Evolutionary conservation across 148 eudicot genomes (phyloP).

Genomic region (Hydrangea macrophylla): DNA sequence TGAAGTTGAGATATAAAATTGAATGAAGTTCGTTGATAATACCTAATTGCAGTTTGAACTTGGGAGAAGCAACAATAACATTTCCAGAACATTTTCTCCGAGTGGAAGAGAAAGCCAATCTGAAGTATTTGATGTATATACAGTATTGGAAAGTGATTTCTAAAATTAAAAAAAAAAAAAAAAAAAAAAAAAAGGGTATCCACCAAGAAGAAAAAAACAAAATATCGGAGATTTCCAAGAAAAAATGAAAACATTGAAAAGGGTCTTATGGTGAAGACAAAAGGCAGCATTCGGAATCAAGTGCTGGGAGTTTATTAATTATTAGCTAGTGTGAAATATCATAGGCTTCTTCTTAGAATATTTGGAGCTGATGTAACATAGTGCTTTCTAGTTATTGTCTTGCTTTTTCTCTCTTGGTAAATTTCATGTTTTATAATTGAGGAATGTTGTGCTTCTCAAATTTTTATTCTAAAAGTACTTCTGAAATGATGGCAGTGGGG

Average conservation of each 20-base stretch:
- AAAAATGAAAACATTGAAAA: not conserved
- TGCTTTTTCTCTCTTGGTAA: not conserved
- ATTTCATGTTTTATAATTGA: too few relatives aligned
- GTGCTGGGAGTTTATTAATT: not conserved
- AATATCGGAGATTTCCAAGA: conserved; percentile 9
- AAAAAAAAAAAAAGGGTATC: not conserved
- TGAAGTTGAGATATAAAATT: not conserved
- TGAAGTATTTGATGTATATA: not conserved
- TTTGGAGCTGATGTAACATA: conserved; percentile 2
- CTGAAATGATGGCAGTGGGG: too few relatives aligned
- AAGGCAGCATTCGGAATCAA: not conserved
- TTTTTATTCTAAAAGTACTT: too few relatives aligned
- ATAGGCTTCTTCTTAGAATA: conserved; percentile 3
- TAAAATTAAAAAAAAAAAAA: not conserved
- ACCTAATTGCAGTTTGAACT: conserved; percentile 23
- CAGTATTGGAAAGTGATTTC: not conserved
- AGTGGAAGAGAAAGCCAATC: not conserved
- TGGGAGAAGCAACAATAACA: conserved; percentile 22
- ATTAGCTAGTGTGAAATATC: not conserved
- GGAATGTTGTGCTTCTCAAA: not conserved
- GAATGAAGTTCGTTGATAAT: not conserved
- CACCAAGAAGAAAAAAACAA: conserved; percentile 7
- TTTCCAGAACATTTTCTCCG: conserved; percentile 18
- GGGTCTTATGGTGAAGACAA: conserved; percentile 10
- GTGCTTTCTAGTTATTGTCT: not conserved